phyloP scores from a whole-genome alignment of 164 flowering plant species.

The Buxus sempervirens region DNA sequence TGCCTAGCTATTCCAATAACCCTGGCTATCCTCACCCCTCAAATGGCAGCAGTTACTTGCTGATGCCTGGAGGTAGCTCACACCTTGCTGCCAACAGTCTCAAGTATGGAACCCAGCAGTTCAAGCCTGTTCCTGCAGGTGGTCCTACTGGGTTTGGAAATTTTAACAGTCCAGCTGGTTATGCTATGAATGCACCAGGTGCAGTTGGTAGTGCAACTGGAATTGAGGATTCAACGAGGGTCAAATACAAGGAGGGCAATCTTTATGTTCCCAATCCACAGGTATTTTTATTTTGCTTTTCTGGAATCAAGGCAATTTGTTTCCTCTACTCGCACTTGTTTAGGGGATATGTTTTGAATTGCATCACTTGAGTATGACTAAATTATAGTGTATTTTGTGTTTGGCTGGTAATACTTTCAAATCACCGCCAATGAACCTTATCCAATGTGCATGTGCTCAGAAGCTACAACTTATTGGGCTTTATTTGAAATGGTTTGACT shows the following conservation, averaged over 20 bases:
- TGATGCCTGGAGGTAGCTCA: slow-evolving; percentile 86
- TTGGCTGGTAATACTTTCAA: no score
- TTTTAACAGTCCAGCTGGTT: slow-evolving; percentile 68
- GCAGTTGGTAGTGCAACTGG: slow-evolving; percentile 60
- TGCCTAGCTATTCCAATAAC: slow-evolving; percentile 78
- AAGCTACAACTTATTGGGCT: not conserved
- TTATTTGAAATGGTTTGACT: not conserved
- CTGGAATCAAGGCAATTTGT: no score
- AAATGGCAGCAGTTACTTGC: slow-evolving; percentile 66
- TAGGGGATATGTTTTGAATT: no score
- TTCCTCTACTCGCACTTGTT: no score
- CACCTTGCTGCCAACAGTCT: slow-evolving; percentile 61
- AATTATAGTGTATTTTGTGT: no score
- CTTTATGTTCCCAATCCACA: slow-evolving; percentile 82
- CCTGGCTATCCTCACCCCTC: slow-evolving; percentile 81
- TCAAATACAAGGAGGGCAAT: slow-evolving; percentile 86
- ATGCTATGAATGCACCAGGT: slow-evolving; percentile 66
- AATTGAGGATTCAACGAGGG: slow-evolving; percentile 78
- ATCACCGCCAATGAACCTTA: no score
- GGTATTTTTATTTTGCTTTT: slow-evolving; percentile 30
- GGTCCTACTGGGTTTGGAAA: slow-evolving; percentile 78
- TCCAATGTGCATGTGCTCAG: no score
- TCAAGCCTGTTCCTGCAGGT: slow-evolving; percentile 70
- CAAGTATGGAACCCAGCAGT: slow-evolving; percentile 81
- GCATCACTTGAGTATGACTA: no score